Percentiles rank a stretch among this genome's conserved stretches.
These are phyloP conservation scores for Metschnikowia reukaufii DNA, from an alignment of 805 yeast genomes.

Conservation along the genomic window DNA sequence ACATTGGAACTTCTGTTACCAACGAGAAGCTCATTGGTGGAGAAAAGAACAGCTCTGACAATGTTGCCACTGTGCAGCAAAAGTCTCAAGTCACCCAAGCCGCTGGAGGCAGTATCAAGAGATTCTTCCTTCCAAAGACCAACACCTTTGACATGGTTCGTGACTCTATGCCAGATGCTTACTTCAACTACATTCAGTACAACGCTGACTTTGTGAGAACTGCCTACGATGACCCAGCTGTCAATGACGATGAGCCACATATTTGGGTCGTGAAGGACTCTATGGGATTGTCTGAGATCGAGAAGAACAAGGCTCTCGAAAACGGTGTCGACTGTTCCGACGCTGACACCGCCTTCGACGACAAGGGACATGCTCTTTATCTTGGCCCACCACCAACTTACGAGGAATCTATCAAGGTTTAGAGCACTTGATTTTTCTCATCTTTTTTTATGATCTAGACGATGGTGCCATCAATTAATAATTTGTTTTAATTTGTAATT, in stretches of 20 bases:
- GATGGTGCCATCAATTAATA: neutral
- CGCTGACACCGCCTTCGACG: constrained; percentile 56
- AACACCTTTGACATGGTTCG: constrained; percentile 50
- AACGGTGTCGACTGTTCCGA: constrained; percentile 56
- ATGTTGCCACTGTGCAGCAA: constrained; percentile 3
- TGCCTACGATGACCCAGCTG: constrained; percentile 58
- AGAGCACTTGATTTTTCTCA: constrained; percentile 2
- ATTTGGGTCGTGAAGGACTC: constrained; percentile 73
- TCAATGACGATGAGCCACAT: constrained; percentile 55
- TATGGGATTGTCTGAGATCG: constrained; percentile 62
- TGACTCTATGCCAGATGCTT: constrained; percentile 41
- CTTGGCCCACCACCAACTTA: constrained; percentile 73
- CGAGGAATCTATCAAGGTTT: constrained; percentile 47
- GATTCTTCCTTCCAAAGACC: constrained; percentile 46
- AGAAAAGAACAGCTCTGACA: constrained; percentile 5
- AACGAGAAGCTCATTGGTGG: constrained; percentile 11
- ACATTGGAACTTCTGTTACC: constrained; percentile 12
- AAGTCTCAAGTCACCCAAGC: constrained; percentile 2
- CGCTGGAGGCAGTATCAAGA: constrained; percentile 11
- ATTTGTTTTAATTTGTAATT: constrained; percentile 2
- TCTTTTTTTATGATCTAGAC: neutral
- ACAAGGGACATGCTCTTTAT: constrained; percentile 52
- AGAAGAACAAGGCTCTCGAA: constrained; percentile 56
- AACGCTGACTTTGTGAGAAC: constrained; percentile 39
- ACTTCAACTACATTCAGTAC: constrained; percentile 42